Evolutionary conservation across 164 flowering plant species (phyloP).

Genomic region (Tinospora cordifolia): DNA sequence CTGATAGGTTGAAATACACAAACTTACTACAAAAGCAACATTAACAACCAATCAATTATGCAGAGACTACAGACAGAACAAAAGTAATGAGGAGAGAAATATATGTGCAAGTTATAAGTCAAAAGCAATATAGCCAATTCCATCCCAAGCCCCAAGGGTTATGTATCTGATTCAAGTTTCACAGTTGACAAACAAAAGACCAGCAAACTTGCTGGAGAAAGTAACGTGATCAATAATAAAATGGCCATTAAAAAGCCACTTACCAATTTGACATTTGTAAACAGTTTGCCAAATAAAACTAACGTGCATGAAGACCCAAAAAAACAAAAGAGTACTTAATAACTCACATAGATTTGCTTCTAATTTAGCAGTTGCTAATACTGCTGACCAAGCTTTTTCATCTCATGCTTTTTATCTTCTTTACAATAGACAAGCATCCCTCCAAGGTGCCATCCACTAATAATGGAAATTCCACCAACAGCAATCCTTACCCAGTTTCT

Average conservation of each 20-base stretch:
- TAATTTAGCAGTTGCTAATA: too few relatives aligned
- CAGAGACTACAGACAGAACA: neutral
- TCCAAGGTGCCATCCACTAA: too few relatives aligned
- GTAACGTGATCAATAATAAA: neutral
- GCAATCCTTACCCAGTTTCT: too few relatives aligned
- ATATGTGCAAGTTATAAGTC: neutral
- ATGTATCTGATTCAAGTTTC: neutral
- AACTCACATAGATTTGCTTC: neutral
- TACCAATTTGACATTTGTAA: neutral
- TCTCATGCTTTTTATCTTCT: neutral
- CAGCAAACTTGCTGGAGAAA: neutral
- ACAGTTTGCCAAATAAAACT: neutral
- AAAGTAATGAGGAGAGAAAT: neutral
- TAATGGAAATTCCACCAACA: too few relatives aligned
- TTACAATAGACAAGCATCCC: neutral
- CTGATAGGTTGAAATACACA: slow-evolving; percentile 27
- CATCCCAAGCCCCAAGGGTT: neutral
- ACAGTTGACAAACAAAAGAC: neutral
- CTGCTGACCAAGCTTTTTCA: neutral
- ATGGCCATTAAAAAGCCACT: neutral
- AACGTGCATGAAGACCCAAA: neutral
- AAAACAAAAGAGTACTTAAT: neutral
- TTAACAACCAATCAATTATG: neutral
- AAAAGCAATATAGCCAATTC: neutral
- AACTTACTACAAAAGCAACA: neutral